Conservation (phyloP, 2,329 filamentous ascomycete genomes). For the Alternaria postmessia region DNA sequence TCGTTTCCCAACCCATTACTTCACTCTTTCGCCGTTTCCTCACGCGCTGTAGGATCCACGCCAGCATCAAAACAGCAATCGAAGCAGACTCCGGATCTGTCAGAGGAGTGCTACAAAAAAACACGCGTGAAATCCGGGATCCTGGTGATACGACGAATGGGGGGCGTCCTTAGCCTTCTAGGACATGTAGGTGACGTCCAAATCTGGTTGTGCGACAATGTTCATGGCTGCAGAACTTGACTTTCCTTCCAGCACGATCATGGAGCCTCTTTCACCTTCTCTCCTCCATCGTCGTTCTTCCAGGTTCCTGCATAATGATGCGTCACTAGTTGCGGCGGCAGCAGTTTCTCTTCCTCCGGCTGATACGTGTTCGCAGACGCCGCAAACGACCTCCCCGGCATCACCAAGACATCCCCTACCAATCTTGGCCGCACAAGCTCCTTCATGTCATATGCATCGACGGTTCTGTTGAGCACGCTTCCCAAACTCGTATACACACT, state of each 20-base stretch:
- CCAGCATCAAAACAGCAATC: too few species aligned
- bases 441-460: slow-evolving; percentile 28
- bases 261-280: not conserved
- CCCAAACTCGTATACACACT: slow-evolving; percentile 38
- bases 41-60: too few species aligned
- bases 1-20: too few species aligned
- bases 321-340: slow-evolving; percentile 20
- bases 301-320: slow-evolving; percentile 34
- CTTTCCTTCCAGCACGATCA: not conserved
- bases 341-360: slow-evolving; percentile 5
- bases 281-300: slow-evolving; percentile 31
- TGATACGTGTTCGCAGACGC: slow-evolving; percentile 24
- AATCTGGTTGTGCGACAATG: fast-evolving
- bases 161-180: too few species aligned
- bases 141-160: too few species aligned
- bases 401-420: slow-evolving; percentile 39
- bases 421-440: slow-evolving; percentile 35
- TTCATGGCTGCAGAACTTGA: too few species aligned
- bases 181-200: too few species aligned
- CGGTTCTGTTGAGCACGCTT: slow-evolving; percentile 14
- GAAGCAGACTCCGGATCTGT: too few species aligned
- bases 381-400: slow-evolving; percentile 29
- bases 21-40: too few species aligned
- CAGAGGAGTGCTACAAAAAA: too few species aligned
- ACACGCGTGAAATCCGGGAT: too few species aligned